Conservation (phyloP, 768 basidiomycete genomes). For the Mycena amicta region DNA sequence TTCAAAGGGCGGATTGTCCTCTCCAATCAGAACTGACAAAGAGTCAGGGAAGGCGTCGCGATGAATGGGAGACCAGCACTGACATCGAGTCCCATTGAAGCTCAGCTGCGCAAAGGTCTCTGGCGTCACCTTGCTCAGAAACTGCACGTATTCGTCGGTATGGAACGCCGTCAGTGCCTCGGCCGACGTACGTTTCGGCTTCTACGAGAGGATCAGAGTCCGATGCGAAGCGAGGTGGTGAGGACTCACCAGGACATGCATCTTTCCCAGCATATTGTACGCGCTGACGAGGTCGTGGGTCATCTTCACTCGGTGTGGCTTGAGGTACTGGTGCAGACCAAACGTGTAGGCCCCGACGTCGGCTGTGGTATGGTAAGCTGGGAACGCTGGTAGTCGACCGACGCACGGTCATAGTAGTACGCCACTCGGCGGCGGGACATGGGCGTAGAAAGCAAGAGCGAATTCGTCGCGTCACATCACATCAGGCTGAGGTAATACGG, state of each 20-base stretch:
- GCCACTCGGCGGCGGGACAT: slow-evolving; percentile 78
- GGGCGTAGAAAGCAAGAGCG: not conserved
- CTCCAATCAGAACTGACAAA: slow-evolving; percentile 64
- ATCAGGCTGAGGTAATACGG: not conserved
- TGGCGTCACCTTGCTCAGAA: slow-evolving; percentile 84
- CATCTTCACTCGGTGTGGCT: slow-evolving; percentile 92
- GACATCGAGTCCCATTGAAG: slow-evolving; percentile 83
- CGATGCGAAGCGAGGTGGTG: not conserved
- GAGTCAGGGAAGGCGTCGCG: not conserved
- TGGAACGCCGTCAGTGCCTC: slow-evolving; percentile 92
- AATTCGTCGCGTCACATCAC: not conserved
- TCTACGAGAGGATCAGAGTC: slow-evolving; percentile 41
- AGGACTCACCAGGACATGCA: slow-evolving; percentile 82
- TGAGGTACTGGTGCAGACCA: slow-evolving; percentile 91
- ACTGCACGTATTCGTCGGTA: slow-evolving; percentile 97
- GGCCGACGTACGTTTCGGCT: slow-evolving; percentile 68
- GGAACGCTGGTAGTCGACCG: not conserved
- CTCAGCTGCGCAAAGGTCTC: slow-evolving; percentile 89
- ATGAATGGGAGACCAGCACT: slow-evolving; percentile 29
- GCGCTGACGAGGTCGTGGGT: slow-evolving; percentile 90
- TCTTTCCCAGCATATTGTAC: slow-evolving; percentile 91
- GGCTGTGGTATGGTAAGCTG: slow-evolving; percentile 39
- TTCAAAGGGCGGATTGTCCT: slow-evolving; percentile 96
- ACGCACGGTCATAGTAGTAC: slow-evolving; percentile 78
- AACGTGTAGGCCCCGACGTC: slow-evolving; percentile 79